Conservation (phyloP, 768 basidiomycete species). For the Suillus placidus region DNA sequence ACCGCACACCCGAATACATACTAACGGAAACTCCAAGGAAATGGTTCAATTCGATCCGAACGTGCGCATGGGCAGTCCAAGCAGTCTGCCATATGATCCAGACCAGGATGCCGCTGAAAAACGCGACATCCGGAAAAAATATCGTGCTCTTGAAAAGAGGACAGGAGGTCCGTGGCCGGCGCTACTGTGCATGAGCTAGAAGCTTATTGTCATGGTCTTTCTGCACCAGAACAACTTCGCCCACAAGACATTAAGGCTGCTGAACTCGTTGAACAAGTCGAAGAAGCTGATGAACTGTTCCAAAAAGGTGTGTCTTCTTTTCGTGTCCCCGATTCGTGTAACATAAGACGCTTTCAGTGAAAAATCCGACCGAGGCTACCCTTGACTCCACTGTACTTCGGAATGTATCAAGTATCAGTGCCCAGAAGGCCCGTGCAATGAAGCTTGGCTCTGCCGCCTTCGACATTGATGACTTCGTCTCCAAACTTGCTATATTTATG, state of each 20-base stretch:
- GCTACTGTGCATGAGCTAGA: background rate
- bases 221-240: constrained; percentile 52
- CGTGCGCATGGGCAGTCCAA: constrained; percentile 13
- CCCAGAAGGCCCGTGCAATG: constrained; percentile 89
- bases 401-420: constrained; percentile 75
- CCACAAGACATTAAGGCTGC: constrained; percentile 59
- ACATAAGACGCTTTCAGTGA: constrained; percentile 47
- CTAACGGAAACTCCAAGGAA: background rate
- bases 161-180: constrained; percentile 56
- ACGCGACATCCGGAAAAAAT: constrained; percentile 71
- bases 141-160: constrained; percentile 64
- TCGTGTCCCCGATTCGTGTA: background rate
- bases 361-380: constrained; percentile 84
- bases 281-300: constrained; percentile 63
- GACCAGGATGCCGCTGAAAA: constrained; percentile 85
- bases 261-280: constrained; percentile 56
- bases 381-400: constrained; percentile 85
- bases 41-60: constrained; percentile 24
- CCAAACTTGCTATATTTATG: constrained; percentile 74
- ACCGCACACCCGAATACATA: background rate
- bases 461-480: constrained; percentile 89
- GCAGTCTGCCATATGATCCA: constrained; percentile 67
- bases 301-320: constrained; percentile 50
- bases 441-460: constrained; percentile 87
- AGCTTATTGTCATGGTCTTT: constrained; percentile 7